Evolutionary conservation across 805 yeast genomes (phyloP), one percentile per base, ranked within the genome.

Genomic region (Cyberlindnera maritima): DNA sequence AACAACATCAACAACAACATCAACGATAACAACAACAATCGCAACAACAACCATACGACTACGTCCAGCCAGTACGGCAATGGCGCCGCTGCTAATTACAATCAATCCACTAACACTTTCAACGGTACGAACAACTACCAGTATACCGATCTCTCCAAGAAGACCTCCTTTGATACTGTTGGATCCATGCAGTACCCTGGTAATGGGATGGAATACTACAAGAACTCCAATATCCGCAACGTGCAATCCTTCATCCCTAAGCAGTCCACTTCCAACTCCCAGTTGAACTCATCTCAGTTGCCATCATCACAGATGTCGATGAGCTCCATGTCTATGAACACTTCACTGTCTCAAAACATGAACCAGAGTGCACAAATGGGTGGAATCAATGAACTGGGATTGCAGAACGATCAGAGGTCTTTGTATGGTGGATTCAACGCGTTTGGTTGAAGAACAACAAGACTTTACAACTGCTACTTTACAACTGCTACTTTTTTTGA

Each of bases 221-320:
- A 47, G 39, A 44, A 19, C 39, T 43, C 42, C 13, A 44, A 41
- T 35, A 43, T 46, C 29, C 42, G 46, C 15, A 36, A 35, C 20
- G 44, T 48, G 20, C 48, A 48, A 35, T 36, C 52, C 3, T 48
- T 48, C 34, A 15, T 48, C 28, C 52, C 48, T 37, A 35, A 41
- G 36, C 31, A 20, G 20, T 3, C 31, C 18, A 34, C n/a, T 19
- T 19, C 20, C 13, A 5, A 23, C 5, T 13, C 37, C 18, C 25
- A 13, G 7, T 21, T 9, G 25, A 21, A 21, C 25, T 21, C 25
- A 21, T 21, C 25, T 21, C 25, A 21, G 9, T 21, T 21, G 9
- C 25, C 25, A 21, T 21, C 25, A 9, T 21, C 31, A 28, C 31
- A 28, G n/a, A 28, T 28, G n/a, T 12, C 13, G 5, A 13, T 28